Evolutionary conservation across 176 grass and related monocot genomes (phyloP), one percentile per base, ranked within the genome.

Genomic region (Carex kokanica): DNA sequence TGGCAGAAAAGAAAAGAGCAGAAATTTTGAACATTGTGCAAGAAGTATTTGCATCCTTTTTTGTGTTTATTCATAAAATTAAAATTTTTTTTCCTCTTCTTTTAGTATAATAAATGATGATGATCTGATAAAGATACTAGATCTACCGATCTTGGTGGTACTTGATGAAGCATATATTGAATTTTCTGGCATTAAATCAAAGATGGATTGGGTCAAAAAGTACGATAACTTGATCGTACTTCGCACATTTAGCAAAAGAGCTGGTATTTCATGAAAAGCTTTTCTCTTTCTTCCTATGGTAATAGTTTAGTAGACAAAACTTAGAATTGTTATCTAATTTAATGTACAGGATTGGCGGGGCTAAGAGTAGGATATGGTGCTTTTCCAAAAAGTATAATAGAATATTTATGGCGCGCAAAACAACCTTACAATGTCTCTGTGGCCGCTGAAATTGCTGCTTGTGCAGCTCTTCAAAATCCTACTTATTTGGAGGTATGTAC

Each of bases 341-440:
- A 84, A 40, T 11, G 60, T 78, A 29, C 86, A 99, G 97, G 93
- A 88, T 92, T 99, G 82, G 97, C 97, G 86, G 97, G 97, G 45
- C 93, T 99, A 85, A 93, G 97, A 90, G 93, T 99, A 84, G 97
- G 93, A 86, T 99, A 99, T 86, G 97, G 97, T 47, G 88, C 97
- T 71, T 99, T 99, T 88, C 93, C 93, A 88, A 87, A 88, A 49
- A 96, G 97, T 87, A 90, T 99, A 74, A 96, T 99, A 73, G 83
- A 96, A 82, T 99, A 93, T 78, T 87, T 96, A 74, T 93, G 97
- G 91, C 89, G 91, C 64, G 93, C 93, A 79, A 96, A 96, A 70
- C 97, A 99, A 78, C 93, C 93, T 20, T 99, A 99, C 78, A 99
- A 96, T 94, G 93, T 99, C 43, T 99, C 97, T 51, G 97, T 96